Conservation (phyloP, 176 grass and related monocot species). For the Coix lacrymajobi region DNA sequence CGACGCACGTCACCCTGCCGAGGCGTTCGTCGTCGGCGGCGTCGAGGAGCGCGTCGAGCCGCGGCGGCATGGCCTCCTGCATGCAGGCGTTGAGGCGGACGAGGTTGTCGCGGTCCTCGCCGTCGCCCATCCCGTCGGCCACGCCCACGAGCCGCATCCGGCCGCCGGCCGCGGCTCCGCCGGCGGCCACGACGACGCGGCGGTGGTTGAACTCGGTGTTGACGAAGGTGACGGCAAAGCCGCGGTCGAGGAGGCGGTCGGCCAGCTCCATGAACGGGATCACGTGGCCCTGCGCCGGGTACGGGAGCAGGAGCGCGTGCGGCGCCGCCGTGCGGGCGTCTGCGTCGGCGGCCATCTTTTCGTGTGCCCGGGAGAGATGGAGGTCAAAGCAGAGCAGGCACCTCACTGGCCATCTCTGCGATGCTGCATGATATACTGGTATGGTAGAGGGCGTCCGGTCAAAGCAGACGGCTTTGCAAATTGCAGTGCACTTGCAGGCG, state of each 20-base stretch:
- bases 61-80: constrained; percentile 26
- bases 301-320: constrained; percentile 48
- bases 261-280: constrained; percentile 58
- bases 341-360: no score
- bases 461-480: no score
- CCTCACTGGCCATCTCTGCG: no score
- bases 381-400: no score
- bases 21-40: neutral
- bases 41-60: constrained; percentile 31
- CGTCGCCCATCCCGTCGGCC: constrained; percentile 27
- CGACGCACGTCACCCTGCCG: constrained; percentile 32
- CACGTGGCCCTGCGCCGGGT: constrained; percentile 57
- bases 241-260: constrained; percentile 45
- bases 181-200: neutral
- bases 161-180: neutral
- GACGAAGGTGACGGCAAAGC: constrained; percentile 55
- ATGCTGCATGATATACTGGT: no score
- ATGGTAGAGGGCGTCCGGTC: no score
- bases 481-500: no score
- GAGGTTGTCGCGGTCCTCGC: constrained; percentile 24
- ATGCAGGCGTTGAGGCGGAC: constrained; percentile 20
- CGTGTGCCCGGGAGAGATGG: neutral
- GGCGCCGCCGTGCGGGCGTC: neutral
- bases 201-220: constrained; percentile 37
- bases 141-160: constrained; percentile 27